phyloP scores from a whole-genome alignment of 331 rosid genomes.

The Quercus tomentella region DNA sequence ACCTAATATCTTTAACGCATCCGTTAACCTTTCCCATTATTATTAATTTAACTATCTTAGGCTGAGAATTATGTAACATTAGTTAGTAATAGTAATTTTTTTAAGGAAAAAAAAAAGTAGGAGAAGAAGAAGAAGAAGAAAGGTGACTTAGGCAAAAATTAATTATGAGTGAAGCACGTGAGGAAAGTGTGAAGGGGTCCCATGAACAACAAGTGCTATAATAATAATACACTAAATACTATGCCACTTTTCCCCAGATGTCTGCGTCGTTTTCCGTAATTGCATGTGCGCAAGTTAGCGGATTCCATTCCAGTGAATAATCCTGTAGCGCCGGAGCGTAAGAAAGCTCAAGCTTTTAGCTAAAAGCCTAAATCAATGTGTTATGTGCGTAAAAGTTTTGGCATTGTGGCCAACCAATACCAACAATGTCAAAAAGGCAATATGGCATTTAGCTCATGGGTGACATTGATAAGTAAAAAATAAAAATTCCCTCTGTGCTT shows the following conservation, averaged over 20 bases:
- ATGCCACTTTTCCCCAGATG: not conserved
- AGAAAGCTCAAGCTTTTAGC: not conserved
- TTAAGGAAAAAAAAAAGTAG: no score
- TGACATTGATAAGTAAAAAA: not conserved
- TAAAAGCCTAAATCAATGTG: not conserved
- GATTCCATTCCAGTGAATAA: not conserved
- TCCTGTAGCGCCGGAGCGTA: not conserved
- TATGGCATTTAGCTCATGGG: not conserved
- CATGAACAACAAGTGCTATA: not conserved
- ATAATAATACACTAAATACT: no score
- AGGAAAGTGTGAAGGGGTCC: not conserved
- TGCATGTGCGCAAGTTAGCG: slow-evolving; percentile 17
- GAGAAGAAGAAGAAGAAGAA: no score
- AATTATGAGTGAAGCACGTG: no score
- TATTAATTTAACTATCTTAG: no score
- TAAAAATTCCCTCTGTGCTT: not conserved
- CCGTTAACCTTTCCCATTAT: no score
- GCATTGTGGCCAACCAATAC: not conserved
- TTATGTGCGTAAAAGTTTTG: not conserved
- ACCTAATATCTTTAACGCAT: no score
- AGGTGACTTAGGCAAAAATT: no score
- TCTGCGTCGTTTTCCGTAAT: slow-evolving; percentile 3
- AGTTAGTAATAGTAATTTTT: no score
- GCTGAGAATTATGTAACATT: no score
- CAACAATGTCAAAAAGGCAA: not conserved